phyloP scores from a whole-genome alignment of 306 rosid species.

The Ammopiptanthus mongolicus region DNA sequence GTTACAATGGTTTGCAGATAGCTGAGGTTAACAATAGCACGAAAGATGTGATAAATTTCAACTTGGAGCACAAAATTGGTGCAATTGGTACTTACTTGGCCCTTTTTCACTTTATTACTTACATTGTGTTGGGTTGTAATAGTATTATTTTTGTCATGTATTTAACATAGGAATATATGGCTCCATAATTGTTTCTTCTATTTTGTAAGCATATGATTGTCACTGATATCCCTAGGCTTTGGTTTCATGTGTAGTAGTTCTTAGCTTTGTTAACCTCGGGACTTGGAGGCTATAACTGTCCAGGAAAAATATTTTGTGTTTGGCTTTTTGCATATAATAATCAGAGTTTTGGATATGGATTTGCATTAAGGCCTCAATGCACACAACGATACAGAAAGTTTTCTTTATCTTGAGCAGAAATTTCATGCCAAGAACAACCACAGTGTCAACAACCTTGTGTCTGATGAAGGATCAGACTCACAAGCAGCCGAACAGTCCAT shows the following conservation, averaged over 20 bases:
- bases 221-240: not conserved
- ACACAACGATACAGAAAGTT: no score
- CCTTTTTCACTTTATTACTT: not conserved
- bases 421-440: no score
- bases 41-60: conserved; percentile 73
- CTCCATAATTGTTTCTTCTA: not conserved
- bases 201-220: not conserved
- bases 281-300: not conserved
- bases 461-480: no score
- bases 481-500: no score
- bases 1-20: conserved; percentile 39
- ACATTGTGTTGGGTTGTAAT: not conserved
- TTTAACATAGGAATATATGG: not conserved
- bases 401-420: no score
- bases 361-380: no score
- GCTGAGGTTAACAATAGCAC: conserved; percentile 76
- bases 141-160: not conserved
- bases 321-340: no score
- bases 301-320: no score
- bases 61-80: conserved; percentile 54
- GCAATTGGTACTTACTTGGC: conserved; percentile 58
- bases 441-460: no score
- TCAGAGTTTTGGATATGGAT: no score
- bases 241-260: not conserved
- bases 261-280: not conserved